Evolutionary conservation across 805 yeast genomes (phyloP), one percentile per base, ranked within the genome.

Genomic region (Cyberlindnera galapagoensis): DNA sequence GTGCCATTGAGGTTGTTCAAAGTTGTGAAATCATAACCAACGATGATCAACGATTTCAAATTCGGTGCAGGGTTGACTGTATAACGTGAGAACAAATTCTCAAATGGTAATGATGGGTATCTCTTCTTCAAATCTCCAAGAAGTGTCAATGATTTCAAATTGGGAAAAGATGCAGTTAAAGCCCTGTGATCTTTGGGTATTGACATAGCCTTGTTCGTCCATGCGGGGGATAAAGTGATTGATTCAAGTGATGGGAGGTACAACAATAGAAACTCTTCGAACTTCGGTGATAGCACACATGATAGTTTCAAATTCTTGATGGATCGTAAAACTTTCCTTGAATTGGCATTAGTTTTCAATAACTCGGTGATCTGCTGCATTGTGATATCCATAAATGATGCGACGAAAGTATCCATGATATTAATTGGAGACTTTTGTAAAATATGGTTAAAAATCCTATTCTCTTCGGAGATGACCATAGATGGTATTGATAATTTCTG

Each of bases 21-120:
- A 1, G 27, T 18, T 3, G 36, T 21, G 21, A 50, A 43, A 23
- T 48, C 45, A 32, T 43, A 48, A 2, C 54, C 50, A 15, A 44
- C 46, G 9, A 51, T 37, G 7, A 37, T 33, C 11, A 51, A 23
- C 0, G 40, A 25, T 14, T 21, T 10, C 9, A 51, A 23, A 18
- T 43, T 46, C 8, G 52, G 49, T 2, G 42, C 22, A 2, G 23
- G 29, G 2, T 24, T 9, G 2, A 34, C 26, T 4, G 35, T 41
- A n/a, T 26, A 18, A 4, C 10, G 6, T 3, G 42, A 35, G 28
- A 49, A 43, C n/a, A 51, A 32, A 11, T 37, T 33, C 4, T 35
- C 44, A 22, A 49, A 43, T 1, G 52, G 53, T 1, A 51, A 3
- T 1, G 34, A 26, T 8, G 41, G 42, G n/a, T 42, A 38, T 14